phyloP scores from a whole-genome alignment of 2,329 filamentous ascomycete species.

The Lasiodiplodia hormozganensis region DNA sequence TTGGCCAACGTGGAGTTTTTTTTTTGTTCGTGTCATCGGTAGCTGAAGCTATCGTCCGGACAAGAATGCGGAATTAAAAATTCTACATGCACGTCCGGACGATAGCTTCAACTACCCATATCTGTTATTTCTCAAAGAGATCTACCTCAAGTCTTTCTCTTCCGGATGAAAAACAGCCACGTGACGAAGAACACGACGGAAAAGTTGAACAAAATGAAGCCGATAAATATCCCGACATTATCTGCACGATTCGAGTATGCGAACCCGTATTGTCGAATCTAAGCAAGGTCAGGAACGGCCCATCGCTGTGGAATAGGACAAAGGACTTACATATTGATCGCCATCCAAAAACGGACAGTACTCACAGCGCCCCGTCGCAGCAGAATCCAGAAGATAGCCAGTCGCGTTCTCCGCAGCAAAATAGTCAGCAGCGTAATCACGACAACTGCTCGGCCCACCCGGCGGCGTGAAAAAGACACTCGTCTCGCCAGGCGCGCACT shows the following conservation, averaged over 20 bases:
- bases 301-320: background rate
- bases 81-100: too few species aligned
- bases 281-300: background rate
- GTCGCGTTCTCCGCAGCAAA: slow-evolving; percentile 34
- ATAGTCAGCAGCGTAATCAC: slow-evolving; percentile 56
- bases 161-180: background rate
- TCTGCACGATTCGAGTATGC: background rate
- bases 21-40: too few species aligned
- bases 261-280: background rate
- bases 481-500: slow-evolving; percentile 72
- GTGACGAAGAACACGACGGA: background rate
- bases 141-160: background rate
- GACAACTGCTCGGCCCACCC: slow-evolving; percentile 60
- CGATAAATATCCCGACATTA: slow-evolving; percentile 1
- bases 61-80: too few species aligned
- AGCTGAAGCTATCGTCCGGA: too few species aligned
- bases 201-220: background rate
- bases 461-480: slow-evolving; percentile 66
- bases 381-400: slow-evolving; percentile 46
- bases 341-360: slow-evolving; percentile 42
- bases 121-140: too few species aligned
- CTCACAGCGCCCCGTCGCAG: slow-evolving; percentile 45
- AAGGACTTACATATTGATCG: background rate
- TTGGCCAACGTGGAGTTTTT: too few species aligned
- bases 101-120: too few species aligned